phyloP scores from a whole-genome alignment of 495 filamentous ascomycete genomes.

The Aspergillus avenaceus region DNA sequence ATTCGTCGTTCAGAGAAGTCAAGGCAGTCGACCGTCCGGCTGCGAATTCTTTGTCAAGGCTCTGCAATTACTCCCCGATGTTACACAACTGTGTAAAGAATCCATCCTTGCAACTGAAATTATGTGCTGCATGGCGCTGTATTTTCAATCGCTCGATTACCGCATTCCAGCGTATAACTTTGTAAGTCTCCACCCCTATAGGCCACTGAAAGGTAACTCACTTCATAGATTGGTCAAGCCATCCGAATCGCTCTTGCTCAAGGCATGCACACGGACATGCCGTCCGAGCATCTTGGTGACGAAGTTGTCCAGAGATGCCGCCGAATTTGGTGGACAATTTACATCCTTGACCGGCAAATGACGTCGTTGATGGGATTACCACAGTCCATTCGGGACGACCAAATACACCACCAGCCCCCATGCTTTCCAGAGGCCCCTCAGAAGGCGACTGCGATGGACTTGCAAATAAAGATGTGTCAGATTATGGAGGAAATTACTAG shows the following conservation, averaged over 20 bases:
- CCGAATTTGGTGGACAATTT: conserved; percentile 45
- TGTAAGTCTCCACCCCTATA: conserved; percentile 16
- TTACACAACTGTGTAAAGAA: conserved; percentile 28
- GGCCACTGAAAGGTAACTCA: neutral
- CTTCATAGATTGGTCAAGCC: conserved; percentile 38
- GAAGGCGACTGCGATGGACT: conserved; percentile 29
- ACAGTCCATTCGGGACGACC: conserved; percentile 33
- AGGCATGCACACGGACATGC: conserved; percentile 44
- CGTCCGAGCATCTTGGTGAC: conserved; percentile 28
- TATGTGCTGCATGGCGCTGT: conserved; percentile 40
- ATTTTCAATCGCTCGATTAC: conserved; percentile 37
- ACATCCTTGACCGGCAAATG: conserved; percentile 42
- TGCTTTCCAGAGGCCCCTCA: conserved; percentile 28
- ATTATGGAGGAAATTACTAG: conserved; percentile 38
- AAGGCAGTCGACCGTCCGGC: conserved; percentile 29
- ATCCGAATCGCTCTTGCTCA: conserved; percentile 38
- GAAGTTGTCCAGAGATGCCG: conserved; percentile 32
- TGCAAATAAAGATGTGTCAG: conserved; percentile 40
- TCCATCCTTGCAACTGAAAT: conserved; percentile 36
- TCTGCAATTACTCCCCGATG: conserved; percentile 35
- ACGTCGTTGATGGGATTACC: conserved; percentile 42
- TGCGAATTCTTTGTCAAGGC: conserved; percentile 37
- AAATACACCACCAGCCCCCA: conserved; percentile 33
- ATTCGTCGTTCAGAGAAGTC: conserved; percentile 32
- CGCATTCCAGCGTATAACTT: conserved; percentile 34